phyloP scores from a whole-genome alignment of 2,329 filamentous ascomycete genomes.

The Monilinia aucupariae region DNA sequence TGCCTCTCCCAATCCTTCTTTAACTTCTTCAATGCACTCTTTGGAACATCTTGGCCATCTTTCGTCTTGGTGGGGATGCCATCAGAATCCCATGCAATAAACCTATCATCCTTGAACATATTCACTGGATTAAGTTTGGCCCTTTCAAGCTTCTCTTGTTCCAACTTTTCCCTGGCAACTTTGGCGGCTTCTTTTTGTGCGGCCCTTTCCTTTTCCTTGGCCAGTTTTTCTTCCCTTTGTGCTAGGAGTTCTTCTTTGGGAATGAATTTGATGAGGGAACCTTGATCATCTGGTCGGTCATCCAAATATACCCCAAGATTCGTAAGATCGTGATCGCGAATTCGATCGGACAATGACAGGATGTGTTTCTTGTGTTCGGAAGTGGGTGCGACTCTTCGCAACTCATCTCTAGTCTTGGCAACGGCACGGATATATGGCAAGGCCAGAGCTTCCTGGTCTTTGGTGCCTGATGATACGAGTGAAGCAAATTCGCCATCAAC shows the following conservation, averaged over 20 bases:
- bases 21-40: conserved; percentile 74
- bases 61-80: conserved; percentile 74
- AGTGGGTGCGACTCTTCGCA: conserved; percentile 50
- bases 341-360: conserved; percentile 68
- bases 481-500: conserved; percentile 45
- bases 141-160: conserved; percentile 47
- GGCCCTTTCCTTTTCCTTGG: conserved; percentile 56
- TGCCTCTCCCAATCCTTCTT: conserved; percentile 87
- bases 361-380: conserved; percentile 62
- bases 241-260: conserved; percentile 53
- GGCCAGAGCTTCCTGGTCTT: conserved; percentile 49
- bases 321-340: conserved; percentile 77
- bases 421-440: conserved; percentile 51
- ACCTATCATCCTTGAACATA: conserved; percentile 57
- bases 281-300: conserved; percentile 56
- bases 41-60: conserved; percentile 73
- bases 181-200: conserved; percentile 40
- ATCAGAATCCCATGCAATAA: conserved; percentile 74
- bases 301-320: conserved; percentile 83
- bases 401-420: conserved; percentile 36
- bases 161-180: conserved; percentile 41
- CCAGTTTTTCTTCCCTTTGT: conserved; percentile 53
- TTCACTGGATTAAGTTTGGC: conserved; percentile 50
- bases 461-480: conserved; percentile 42
- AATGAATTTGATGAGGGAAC: conserved; percentile 67